Conservation (phyloP, 768 basidiomycete genomes). For the Leucocoprinus birnbaumii region DNA sequence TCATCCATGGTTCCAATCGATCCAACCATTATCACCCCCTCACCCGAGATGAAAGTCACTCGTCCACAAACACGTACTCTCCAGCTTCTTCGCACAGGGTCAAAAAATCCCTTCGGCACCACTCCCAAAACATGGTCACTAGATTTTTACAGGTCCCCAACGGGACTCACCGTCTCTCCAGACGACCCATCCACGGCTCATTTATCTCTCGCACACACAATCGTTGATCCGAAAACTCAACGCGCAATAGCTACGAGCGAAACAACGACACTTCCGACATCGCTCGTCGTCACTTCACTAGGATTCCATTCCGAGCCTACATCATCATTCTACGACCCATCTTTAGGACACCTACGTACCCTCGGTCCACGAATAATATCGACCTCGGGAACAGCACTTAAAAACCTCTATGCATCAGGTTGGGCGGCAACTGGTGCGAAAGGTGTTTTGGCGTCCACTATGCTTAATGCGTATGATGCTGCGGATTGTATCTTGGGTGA, state of each 20-base stretch:
- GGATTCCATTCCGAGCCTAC: conserved; percentile 77
- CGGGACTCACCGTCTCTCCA: conserved; percentile 33
- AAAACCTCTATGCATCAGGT: conserved; percentile 84
- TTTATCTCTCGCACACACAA: conserved; percentile 61
- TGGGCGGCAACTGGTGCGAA: conserved; percentile 93
- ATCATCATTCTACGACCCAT: conserved; percentile 56
- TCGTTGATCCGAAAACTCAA: conserved; percentile 43
- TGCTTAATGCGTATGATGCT: conserved; percentile 87
- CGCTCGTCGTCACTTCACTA: conserved; percentile 82
- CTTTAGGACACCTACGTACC: conserved; percentile 54
- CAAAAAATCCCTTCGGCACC: conserved; percentile 43
- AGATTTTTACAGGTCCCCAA: conserved; percentile 78
- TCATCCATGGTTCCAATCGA: conserved; percentile 66
- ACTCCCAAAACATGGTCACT: conserved; percentile 75
- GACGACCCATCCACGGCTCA: conserved; percentile 24
- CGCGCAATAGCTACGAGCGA: conserved; percentile 55
- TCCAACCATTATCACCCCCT: conserved; percentile 35
- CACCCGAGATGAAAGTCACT: conserved; percentile 33
- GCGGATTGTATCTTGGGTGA: conserved; percentile 72
- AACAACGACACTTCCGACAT: conserved; percentile 53
- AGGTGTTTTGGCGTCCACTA: conserved; percentile 89
- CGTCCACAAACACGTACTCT: conserved; percentile 67
- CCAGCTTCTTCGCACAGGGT: conserved; percentile 65
- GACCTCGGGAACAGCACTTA: conserved; percentile 31
- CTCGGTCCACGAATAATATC: conserved; percentile 46